Conservation (phyloP, 345 rosid genomes). For the Brassica carinata region DNA sequence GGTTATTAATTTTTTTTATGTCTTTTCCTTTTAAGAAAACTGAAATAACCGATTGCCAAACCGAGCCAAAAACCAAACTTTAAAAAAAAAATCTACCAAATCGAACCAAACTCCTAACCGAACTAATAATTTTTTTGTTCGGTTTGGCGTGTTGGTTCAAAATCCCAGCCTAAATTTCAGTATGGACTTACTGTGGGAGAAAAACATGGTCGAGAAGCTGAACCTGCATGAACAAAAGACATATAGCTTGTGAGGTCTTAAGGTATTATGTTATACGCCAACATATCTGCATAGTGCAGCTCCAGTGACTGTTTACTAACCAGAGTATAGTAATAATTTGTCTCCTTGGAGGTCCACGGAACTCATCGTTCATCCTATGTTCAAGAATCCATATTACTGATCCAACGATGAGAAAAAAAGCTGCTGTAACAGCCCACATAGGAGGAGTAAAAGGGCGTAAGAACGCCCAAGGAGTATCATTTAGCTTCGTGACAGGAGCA, state of each 20-base stretch:
- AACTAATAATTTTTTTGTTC: too few species aligned
- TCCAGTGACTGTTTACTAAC: conserved; percentile 47
- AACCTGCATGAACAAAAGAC: conserved; percentile 63
- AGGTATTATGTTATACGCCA: too few species aligned
- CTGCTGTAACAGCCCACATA: conserved; percentile 85
- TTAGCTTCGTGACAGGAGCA: conserved; percentile 71
- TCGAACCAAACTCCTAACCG: too few species aligned
- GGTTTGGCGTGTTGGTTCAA: too few species aligned
- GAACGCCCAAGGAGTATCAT: conserved; percentile 76
- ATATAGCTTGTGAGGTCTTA: conserved; percentile 8
- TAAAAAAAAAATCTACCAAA: too few species aligned
- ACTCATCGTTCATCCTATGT: conserved; percentile 84
- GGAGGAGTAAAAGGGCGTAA: conserved; percentile 70
- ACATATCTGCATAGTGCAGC: not conserved
- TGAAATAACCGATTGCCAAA: too few species aligned
- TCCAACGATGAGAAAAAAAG: conserved; percentile 75
- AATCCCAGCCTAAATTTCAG: too few species aligned
- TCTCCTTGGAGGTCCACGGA: conserved; percentile 79
- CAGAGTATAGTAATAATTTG: conserved; percentile 72
- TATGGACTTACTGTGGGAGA: conserved; percentile 68
- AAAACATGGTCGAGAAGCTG: conserved; percentile 90
- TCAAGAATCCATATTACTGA: conserved; percentile 89
- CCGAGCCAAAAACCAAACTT: conserved; percentile 30
- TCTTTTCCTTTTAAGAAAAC: too few species aligned
- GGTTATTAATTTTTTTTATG: too few species aligned